Evolutionary conservation across 371 early-diverging fungal genomes (phyloP), one percentile per base, ranked within the genome.

Genomic region (Mortierella sp.): DNA sequence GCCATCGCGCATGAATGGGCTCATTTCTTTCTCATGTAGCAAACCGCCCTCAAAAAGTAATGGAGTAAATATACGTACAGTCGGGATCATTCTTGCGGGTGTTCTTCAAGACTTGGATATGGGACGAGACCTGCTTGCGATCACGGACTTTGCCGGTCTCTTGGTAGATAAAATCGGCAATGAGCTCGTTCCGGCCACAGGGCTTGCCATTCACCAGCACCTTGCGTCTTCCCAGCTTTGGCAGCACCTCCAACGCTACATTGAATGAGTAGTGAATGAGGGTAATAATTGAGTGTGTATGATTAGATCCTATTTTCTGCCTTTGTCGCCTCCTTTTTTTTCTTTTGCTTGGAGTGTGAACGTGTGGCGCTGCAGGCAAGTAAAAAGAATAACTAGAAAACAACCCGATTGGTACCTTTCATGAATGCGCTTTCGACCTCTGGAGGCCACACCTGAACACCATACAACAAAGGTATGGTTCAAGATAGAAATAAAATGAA

Each of bases 51-150:
- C 44, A 14, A n/a, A n/a, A 68, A 66, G n/a, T 11, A 64, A 50
- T 16, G 26, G 19, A 10, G 19, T 4, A n/a, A 63, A 47, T n/a
- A 16, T 7, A 76, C 88, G 85, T 89, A 90, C 91, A 91, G 9
- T 86, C 82, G 22, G 80, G 71, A 40, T 92, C 92, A 34, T 89
- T 87, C 79, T 92, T 93, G 76, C 93, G 88, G 0, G 92, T 92
- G 70, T 95, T 93, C 70, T 92, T 93, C 77, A 94, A 86, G 22
- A 95, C 95, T 80, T 95, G 95, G 53, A 95, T 92, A 70, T 95
- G 95, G 8, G 94, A 94, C 1, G 94, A 94, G 2, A 95, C 94
- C 80, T 95, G 95, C 80, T 95, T 95, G 64, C 94, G 88, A 41
- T 94, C 90, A 11, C 95, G 88, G 39, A 88, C 86, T 52, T 91